Percentiles rank a stretch among this genome's conserved stretches.
Conservation (phyloP, 371 early-diverging fungal species). For the Mucor lusitanicus region DNA sequence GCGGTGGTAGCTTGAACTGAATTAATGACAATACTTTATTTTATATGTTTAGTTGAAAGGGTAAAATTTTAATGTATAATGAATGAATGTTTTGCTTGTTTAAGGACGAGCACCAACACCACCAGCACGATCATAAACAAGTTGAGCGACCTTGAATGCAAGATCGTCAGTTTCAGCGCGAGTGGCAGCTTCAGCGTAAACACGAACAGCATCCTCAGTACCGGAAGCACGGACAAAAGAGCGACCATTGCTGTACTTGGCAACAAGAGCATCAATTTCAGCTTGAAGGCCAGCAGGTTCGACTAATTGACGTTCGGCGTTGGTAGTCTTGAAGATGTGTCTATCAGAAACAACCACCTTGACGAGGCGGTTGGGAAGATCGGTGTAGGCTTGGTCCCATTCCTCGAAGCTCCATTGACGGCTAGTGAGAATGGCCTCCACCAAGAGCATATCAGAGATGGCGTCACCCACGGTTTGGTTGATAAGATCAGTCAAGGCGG, state of each 20-base stretch:
- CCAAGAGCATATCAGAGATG: conserved; percentile 95
- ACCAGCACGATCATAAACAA: conserved; percentile 91
- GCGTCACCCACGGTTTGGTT: conserved; percentile 99
- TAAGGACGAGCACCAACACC: conserved; percentile 89
- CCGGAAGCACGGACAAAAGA: conserved; percentile 99
- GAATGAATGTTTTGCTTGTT: neutral
- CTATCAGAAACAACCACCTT: conserved; percentile 95
- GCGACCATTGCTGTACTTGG: conserved; percentile 83
- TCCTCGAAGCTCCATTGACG: conserved; percentile 76
- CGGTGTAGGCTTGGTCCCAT: conserved; percentile 95
- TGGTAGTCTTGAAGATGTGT: conserved; percentile 88
- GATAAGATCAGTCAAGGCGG: conserved; percentile 87
- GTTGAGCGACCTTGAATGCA: conserved; percentile 75
- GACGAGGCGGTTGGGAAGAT: conserved; percentile 91
- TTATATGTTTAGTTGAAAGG: neutral
- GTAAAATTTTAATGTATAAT: neutral
- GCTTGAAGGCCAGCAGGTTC: conserved; percentile 91
- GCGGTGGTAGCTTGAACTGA: too few species aligned
- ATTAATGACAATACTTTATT: neutral
- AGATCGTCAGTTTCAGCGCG: conserved; percentile 81
- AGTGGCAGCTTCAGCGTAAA: conserved; percentile 98
- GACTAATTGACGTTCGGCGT: conserved; percentile 93
- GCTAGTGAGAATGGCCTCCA: conserved; percentile 90
- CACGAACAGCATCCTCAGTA: conserved; percentile 99
- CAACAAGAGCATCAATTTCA: conserved; percentile 82